These are phyloP conservation scores for Ceratobasidium sp. DNA, from an alignment of 1,284 basidiomycete genomes.

Conservation along the genomic window DNA sequence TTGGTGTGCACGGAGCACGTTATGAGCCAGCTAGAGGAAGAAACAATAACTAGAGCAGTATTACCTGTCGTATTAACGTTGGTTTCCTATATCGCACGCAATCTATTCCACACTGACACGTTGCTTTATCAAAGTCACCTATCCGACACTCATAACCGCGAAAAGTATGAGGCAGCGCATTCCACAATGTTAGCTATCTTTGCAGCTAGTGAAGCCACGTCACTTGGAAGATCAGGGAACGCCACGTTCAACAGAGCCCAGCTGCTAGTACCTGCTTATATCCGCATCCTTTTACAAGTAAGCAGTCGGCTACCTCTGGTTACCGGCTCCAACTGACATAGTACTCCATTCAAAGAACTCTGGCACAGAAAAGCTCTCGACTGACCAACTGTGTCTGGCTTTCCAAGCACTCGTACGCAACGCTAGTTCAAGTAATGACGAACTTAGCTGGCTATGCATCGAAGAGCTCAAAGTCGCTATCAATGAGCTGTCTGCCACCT, in stretches of 20 bases:
- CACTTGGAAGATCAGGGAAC: background rate
- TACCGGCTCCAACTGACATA: background rate
- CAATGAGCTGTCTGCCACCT: background rate
- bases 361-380: slow-evolving; percentile 40
- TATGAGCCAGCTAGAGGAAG: slow-evolving; percentile 39
- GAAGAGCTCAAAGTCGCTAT: slow-evolving; percentile 41
- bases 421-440: slow-evolving; percentile 26
- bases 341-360: slow-evolving; percentile 37
- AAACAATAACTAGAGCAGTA: slow-evolving; percentile 26
- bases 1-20: slow-evolving; percentile 46
- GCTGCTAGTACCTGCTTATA: slow-evolving; percentile 43
- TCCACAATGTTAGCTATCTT: slow-evolving; percentile 46
- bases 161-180: slow-evolving; percentile 46
- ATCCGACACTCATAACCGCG: slow-evolving; percentile 33
- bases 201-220: slow-evolving; percentile 26
- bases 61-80: slow-evolving; percentile 43
- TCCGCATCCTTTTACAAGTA: slow-evolving; percentile 43
- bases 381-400: slow-evolving; percentile 44
- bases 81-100: background rate
- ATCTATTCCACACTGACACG: background rate
- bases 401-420: slow-evolving; percentile 43
- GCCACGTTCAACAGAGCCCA: slow-evolving; percentile 10
- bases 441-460: slow-evolving; percentile 44
- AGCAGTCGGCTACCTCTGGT: no score
- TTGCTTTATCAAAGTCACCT: slow-evolving; percentile 38